Base-by-base conservation (phyloP, 768 basidiomycete genomes). In the Mycena venus region DNA sequence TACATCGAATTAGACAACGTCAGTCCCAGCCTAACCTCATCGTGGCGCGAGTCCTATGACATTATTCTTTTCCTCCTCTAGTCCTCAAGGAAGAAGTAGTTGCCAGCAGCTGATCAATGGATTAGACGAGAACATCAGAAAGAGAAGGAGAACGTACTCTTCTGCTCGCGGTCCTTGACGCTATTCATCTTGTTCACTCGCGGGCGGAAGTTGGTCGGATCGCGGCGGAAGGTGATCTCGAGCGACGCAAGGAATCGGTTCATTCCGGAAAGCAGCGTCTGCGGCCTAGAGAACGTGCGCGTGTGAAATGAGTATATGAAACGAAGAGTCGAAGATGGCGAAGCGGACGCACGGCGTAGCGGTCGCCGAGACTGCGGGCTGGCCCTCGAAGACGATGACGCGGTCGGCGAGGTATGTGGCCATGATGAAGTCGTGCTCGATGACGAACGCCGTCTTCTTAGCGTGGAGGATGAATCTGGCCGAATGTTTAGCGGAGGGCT, bases 351-450 rank as follows among this genome's bases (percentile, higher is more conserved):
- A 98, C 95, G 94, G 95, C 29, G 95, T 94, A 23, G 98, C 98
- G 47, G 93, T 97, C 21, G 98, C 97, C 62, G 93, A 66, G 61
- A 97, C 84, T 49, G 97, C 97, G 8, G 98, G 98, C 78, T 91
- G 84, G 44, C 95, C 95, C 82, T 95, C 93, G 78, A 96, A 97
- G 15, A 97, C 96, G 72, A 98, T 96, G 79, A 98, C 96, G 56
- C 98, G 94, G 82, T 99, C 98, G 49, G 98, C 98, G 68, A 99
- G 94, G 84, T 99, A 99, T 2, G 98, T 99, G 4, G 98, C 97
- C 98, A 99, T 99, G 87, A 99, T 98, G 84, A 99, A 99, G 88
- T 99, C 98, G 92, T 99, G 98, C 90, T 99, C 98, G 80, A 99
- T 99, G 79, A 99, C 91, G 83, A 99, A 99, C 0, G 98, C 98